phyloP scores from a whole-genome alignment of 2,329 filamentous ascomycete species.

The Penicillium nordicum region DNA sequence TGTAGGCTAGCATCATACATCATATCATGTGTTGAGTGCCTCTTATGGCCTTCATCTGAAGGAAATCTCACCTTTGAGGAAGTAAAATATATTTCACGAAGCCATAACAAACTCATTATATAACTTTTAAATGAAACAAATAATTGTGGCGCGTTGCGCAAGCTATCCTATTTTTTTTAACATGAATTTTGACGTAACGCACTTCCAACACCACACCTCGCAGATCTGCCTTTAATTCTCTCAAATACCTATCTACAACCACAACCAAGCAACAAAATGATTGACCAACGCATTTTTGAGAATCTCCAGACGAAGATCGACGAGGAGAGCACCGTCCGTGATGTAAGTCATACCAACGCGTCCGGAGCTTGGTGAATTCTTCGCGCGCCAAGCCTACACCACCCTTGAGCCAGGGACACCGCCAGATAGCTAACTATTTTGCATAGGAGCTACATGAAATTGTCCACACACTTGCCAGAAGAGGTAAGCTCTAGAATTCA shows the following conservation, averaged over 20 bases:
- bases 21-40: background rate
- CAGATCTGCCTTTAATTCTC: slow-evolving; percentile 5
- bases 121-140: background rate
- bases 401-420: slow-evolving; percentile 5
- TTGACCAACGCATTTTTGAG: slow-evolving; percentile 81
- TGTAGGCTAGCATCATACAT: background rate
- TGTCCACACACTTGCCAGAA: slow-evolving; percentile 75
- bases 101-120: background rate
- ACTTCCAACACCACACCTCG: slow-evolving; percentile 5
- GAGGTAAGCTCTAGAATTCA: slow-evolving; percentile 46
- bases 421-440: slow-evolving; percentile 10
- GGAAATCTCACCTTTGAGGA: background rate
- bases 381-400: slow-evolving; percentile 22
- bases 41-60: background rate
- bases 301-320: slow-evolving; percentile 86
- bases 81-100: background rate
- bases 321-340: slow-evolving; percentile 75
- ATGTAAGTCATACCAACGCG: slow-evolving; percentile 49
- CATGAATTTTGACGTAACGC: slow-evolving; percentile 16
- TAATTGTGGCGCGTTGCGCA: background rate
- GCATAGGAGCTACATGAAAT: slow-evolving; percentile 71
- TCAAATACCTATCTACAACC: slow-evolving; percentile 3
- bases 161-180: background rate
- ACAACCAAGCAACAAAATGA: slow-evolving; percentile 47
- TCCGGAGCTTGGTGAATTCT: slow-evolving; percentile 11